Percentiles rank a stretch among this genome's conserved stretches.
phyloP scores from a whole-genome alignment of 768 basidiomycete species.

The Russula sp. region DNA sequence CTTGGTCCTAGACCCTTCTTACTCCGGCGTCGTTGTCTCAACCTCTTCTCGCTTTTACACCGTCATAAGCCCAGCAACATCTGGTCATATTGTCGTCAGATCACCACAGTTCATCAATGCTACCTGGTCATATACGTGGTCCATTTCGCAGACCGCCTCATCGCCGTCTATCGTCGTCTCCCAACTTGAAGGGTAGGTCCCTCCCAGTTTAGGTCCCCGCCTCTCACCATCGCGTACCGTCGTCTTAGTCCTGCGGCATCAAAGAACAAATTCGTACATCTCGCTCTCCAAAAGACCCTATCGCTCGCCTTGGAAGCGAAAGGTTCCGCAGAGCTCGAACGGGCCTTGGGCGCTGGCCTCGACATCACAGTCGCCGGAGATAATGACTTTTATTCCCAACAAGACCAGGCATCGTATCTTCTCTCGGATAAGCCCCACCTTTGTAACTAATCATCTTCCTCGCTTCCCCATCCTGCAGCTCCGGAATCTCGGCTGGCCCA shows the following conservation, averaged over 20 bases:
- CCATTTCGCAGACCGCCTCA: conserved; percentile 31
- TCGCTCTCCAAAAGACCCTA: conserved; percentile 77
- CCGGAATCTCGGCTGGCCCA: conserved; percentile 50
- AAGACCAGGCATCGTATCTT: conserved; percentile 56
- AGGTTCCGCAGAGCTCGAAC: conserved; percentile 38
- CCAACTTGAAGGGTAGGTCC: conserved; percentile 25
- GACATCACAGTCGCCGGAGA: conserved; percentile 84
- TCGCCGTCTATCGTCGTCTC: conserved; percentile 27
- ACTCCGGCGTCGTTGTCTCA: conserved; percentile 83
- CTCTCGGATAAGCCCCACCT: background rate
- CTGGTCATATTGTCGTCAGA: conserved; percentile 57
- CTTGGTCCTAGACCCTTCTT: conserved; percentile 85
- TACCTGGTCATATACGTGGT: conserved; percentile 65
- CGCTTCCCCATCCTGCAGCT: conserved; percentile 42
- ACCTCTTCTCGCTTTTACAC: conserved; percentile 95
- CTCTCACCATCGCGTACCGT: background rate
- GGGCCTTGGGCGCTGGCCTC: conserved; percentile 47
- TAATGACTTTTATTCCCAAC: conserved; percentile 98
- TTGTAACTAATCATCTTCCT: background rate
- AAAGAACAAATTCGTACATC: conserved; percentile 89
- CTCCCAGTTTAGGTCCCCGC: background rate
- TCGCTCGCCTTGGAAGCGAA: conserved; percentile 58
- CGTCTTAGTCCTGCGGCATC: conserved; percentile 20
- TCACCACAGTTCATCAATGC: conserved; percentile 90
- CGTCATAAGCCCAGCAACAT: conserved; percentile 43